Evolutionary conservation across 805 yeast species (phyloP).

Genomic region (Wickerhamomyces ciferrii): DNA sequence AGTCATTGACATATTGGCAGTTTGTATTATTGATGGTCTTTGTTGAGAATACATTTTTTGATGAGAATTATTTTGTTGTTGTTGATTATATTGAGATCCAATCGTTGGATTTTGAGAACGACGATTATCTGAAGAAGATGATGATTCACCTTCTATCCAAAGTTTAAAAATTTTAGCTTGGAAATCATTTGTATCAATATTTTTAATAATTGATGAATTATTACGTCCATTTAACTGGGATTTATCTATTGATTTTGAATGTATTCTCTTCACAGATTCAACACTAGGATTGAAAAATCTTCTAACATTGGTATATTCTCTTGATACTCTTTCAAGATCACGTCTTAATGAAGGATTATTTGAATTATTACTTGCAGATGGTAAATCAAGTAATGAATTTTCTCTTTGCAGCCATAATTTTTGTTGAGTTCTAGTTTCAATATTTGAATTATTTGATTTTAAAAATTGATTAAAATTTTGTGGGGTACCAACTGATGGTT

Average conservation of each 20-base stretch:
- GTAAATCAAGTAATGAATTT: conserved; percentile 57
- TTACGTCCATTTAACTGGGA: not conserved
- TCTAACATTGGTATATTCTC: conserved; percentile 68
- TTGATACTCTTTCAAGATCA: conserved; percentile 73
- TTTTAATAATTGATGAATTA: conserved; percentile 1
- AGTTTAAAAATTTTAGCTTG: conserved; percentile 18
- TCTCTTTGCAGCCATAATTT: conserved; percentile 81
- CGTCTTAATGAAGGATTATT: conserved; percentile 51
- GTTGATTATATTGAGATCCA: conserved; percentile 5
- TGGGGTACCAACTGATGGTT: conserved; percentile 22
- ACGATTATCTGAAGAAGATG: conserved; percentile 4
- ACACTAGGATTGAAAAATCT: conserved; percentile 67
- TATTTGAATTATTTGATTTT: conserved; percentile 28
- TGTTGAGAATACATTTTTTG: conserved; percentile 8
- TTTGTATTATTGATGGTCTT: not conserved
- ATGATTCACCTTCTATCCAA: conserved; percentile 18
- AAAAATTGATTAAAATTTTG: conserved; percentile 38
- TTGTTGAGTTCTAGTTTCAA: conserved; percentile 76
- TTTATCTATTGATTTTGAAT: conserved; percentile 5
- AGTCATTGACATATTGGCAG: conserved; percentile 3
- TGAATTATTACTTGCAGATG: conserved; percentile 9
- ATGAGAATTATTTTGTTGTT: conserved; percentile 7
- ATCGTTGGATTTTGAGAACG: conserved; percentile 2
- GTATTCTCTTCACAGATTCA: conserved; percentile 52
- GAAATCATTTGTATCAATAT: conserved; percentile 8